A percentile compares a stretch with the other conserved stretches of the same genome.
phyloP scores from a whole-genome alignment of 371 early-diverging fungal genomes.

The Rhizomucor pusillus region DNA sequence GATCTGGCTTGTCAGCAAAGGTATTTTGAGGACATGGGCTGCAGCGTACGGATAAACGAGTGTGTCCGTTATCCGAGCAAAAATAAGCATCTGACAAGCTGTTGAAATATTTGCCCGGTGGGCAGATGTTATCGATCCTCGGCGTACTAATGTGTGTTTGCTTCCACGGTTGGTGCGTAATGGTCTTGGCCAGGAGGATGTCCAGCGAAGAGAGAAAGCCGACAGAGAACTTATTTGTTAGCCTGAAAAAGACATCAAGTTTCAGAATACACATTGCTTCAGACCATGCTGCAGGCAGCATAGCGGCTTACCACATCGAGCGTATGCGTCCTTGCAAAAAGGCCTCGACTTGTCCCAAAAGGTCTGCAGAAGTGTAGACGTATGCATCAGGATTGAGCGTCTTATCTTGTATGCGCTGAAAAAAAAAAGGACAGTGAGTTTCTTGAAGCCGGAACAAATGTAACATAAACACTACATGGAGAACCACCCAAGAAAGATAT shows the following conservation, averaged over 20 bases:
- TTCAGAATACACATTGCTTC: too few relatives aligned
- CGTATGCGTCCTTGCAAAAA: constrained; percentile 20
- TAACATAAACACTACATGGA: constrained; percentile 15
- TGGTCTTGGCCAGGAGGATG: constrained; percentile 15
- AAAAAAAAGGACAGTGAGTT: too few relatives aligned
- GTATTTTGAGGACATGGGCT: constrained; percentile 32
- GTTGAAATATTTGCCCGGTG: constrained; percentile 22
- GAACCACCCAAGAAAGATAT: constrained; percentile 22
- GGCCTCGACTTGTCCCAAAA: constrained; percentile 28
- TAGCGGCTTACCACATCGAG: constrained; percentile 22
- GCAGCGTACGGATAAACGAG: constrained; percentile 22
- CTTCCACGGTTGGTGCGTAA: constrained; percentile 23
- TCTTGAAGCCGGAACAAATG: too few relatives aligned
- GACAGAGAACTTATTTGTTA: constrained; percentile 24
- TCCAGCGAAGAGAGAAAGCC: constrained; percentile 31
- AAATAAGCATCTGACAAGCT: constrained; percentile 11
- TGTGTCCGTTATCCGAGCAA: constrained; percentile 17
- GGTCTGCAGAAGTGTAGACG: constrained; percentile 25
- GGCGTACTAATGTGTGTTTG: constrained; percentile 15
- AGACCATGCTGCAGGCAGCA: too few relatives aligned
- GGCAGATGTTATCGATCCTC: constrained; percentile 7
- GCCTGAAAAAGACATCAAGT: constrained; percentile 12
- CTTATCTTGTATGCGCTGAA: background rate
- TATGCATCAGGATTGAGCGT: constrained; percentile 3
- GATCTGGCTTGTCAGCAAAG: constrained; percentile 21